Conservation (phyloP, 1,139 yeast species). For the Debaryomyces udenii region DNA sequence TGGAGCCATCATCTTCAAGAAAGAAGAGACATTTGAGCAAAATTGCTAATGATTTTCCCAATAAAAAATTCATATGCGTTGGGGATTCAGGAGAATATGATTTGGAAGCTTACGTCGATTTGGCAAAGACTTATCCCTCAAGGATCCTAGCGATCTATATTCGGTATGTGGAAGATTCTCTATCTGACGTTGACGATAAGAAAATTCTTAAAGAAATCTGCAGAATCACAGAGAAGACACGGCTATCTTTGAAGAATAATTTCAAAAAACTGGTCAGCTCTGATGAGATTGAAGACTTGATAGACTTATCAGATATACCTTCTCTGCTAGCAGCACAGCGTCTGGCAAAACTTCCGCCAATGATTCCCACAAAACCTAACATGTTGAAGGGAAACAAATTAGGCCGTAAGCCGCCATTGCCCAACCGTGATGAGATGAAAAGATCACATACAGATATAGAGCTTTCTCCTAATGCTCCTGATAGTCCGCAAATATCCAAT, state of each 20-base stretch:
- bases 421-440: constrained; percentile 15
- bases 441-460: constrained; percentile 11
- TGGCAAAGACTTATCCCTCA: constrained; percentile 63
- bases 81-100: constrained; percentile 98
- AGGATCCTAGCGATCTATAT: constrained; percentile 77
- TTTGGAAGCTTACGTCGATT: constrained; percentile 82
- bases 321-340: constrained; percentile 16
- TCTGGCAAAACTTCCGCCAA: constrained; percentile 36
- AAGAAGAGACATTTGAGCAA: constrained; percentile 67
- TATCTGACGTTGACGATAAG: constrained; percentile 56
- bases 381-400: constrained; percentile 30
- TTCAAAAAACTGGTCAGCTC: constrained; percentile 9
- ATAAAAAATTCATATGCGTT: constrained; percentile 74
- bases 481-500: neutral
- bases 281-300: constrained; percentile 30
- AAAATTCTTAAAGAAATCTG: constrained; percentile 40
- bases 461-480: constrained; percentile 1
- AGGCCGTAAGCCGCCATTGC: constrained; percentile 27
- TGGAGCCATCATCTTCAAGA: constrained; percentile 85
- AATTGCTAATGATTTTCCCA: constrained; percentile 74
- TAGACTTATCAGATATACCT: constrained; percentile 33
- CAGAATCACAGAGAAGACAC: constrained; percentile 16
- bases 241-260: neutral
- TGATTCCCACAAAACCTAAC: constrained; percentile 44
- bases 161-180: constrained; percentile 72